A percentile compares a stretch with the other conserved stretches of the same genome.
These are phyloP conservation scores for Gracilaria caudata DNA, from an alignment of 23 red algal genomes.

Conservation along the genomic window DNA sequence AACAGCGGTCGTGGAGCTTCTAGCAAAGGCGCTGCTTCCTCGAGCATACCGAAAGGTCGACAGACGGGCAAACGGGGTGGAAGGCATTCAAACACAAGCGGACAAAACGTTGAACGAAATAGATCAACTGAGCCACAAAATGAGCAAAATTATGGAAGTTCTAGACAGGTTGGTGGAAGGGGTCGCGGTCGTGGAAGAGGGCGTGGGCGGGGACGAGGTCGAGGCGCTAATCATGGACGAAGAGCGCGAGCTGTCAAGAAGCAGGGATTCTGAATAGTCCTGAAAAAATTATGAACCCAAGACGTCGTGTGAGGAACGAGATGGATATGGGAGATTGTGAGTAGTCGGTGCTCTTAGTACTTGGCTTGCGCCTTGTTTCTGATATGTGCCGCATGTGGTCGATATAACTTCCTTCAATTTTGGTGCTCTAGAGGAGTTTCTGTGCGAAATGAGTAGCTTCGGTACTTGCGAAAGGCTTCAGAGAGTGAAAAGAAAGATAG, in stretches of 20 bases:
- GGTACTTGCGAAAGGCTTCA: too few relatives aligned
- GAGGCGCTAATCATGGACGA: constrained; percentile 22
- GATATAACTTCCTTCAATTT: too few relatives aligned
- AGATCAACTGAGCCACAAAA: background rate
- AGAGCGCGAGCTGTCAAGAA: constrained; percentile 9
- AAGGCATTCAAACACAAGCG: background rate
- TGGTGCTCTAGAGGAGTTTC: too few relatives aligned
- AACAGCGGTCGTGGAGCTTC: background rate
- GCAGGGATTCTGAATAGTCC: background rate
- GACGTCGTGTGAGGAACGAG: too few relatives aligned
- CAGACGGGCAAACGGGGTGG: background rate
- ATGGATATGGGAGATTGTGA: too few relatives aligned
- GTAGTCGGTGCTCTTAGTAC: too few relatives aligned
- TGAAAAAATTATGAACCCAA: background rate
- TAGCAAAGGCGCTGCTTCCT: background rate
- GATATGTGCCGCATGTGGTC: too few relatives aligned
- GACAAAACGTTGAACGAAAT: background rate
- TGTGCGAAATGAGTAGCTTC: too few relatives aligned
- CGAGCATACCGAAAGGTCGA: background rate
- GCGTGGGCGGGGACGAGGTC: constrained; percentile 12
- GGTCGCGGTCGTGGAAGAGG: constrained; percentile 29
- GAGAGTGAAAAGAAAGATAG: too few relatives aligned
- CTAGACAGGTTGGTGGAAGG: constrained; percentile 9
- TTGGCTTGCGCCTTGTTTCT: too few relatives aligned
- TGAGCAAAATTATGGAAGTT: background rate